Evolutionary conservation across 768 basidiomycete species (phyloP).

Genomic region (Candolleomyces aberdarensis): DNA sequence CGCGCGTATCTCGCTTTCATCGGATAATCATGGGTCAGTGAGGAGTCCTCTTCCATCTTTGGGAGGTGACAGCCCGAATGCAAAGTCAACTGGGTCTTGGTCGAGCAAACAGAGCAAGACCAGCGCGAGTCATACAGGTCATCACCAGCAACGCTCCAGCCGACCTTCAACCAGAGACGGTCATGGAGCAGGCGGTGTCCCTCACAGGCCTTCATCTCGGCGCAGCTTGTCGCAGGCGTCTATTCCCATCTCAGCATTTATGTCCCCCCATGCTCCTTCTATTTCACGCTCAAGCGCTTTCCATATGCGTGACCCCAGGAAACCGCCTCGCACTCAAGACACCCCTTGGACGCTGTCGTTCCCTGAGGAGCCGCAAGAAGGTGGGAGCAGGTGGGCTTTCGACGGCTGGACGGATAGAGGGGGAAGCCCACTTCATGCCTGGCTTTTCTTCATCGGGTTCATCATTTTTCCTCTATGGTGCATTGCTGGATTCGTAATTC

Average conservation of each 20-base stretch:
- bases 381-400: slow-evolving; percentile 28
- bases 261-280: slow-evolving; percentile 78
- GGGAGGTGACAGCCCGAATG: slow-evolving; percentile 23
- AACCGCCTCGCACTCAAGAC: slow-evolving; percentile 51
- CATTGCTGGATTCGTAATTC: slow-evolving; percentile 44
- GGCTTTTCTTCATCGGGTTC: slow-evolving; percentile 79
- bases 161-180: slow-evolving; percentile 19
- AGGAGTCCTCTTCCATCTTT: slow-evolving; percentile 19
- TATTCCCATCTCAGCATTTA: slow-evolving; percentile 76
- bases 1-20: slow-evolving; percentile 49
- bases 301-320: slow-evolving; percentile 80
- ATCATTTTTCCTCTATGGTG: slow-evolving; percentile 65
- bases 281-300: slow-evolving; percentile 55
- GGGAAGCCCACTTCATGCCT: slow-evolving; percentile 67
- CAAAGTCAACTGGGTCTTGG: slow-evolving; percentile 44
- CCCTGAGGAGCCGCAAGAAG: slow-evolving; percentile 26
- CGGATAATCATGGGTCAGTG: slow-evolving; percentile 26
- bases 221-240: slow-evolving; percentile 67
- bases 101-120: slow-evolving; percentile 36
- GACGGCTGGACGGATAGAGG: slow-evolving; percentile 42
- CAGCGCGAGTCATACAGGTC: slow-evolving; percentile 13
- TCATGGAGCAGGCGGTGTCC: slow-evolving; percentile 19
- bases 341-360: slow-evolving; percentile 64
- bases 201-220: slow-evolving; percentile 32
- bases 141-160: slow-evolving; percentile 14